These are phyloP conservation scores for Diplocarpon mali DNA, from an alignment of 2,329 filamentous ascomycete species.

Conservation along the genomic window DNA sequence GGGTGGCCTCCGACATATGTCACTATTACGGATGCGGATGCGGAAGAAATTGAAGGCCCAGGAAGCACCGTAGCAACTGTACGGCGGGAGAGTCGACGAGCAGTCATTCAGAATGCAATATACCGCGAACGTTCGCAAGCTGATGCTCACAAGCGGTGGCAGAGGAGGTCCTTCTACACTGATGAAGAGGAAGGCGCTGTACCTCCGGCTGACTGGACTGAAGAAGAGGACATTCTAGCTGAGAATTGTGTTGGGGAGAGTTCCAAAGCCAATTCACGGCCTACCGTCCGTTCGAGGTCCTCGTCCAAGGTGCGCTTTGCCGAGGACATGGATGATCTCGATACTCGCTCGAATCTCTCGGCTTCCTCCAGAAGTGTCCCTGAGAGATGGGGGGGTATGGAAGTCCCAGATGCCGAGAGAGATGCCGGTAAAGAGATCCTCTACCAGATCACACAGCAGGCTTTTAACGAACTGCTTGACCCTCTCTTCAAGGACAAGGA, in stretches of 20 bases:
- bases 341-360: conserved; percentile 60
- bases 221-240: conserved; percentile 43
- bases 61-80: conserved; percentile 20
- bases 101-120: conserved; percentile 20
- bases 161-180: conserved; percentile 66
- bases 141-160: conserved; percentile 59
- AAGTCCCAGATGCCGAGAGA: conserved; percentile 67
- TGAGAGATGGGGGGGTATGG: conserved; percentile 67
- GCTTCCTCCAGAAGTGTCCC: conserved; percentile 62
- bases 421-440: conserved; percentile 67
- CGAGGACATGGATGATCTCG: conserved; percentile 58
- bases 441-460: conserved; percentile 84
- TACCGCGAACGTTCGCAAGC: conserved; percentile 18
- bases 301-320: conserved; percentile 72
- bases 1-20: conserved; percentile 21
- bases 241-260: conserved; percentile 28
- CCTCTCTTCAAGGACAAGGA: conserved; percentile 75
- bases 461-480: conserved; percentile 86
- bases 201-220: conserved; percentile 53
- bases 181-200: conserved; percentile 71
- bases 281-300: conserved; percentile 50
- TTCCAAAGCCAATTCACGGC: conserved; percentile 33
- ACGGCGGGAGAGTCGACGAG: conserved; percentile 11
- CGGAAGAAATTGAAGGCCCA: conserved; percentile 21
- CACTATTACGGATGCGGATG: conserved; percentile 24